phyloP scores from a whole-genome alignment of 129 eudicot genomes.

The Flaveria bidentis region DNA sequence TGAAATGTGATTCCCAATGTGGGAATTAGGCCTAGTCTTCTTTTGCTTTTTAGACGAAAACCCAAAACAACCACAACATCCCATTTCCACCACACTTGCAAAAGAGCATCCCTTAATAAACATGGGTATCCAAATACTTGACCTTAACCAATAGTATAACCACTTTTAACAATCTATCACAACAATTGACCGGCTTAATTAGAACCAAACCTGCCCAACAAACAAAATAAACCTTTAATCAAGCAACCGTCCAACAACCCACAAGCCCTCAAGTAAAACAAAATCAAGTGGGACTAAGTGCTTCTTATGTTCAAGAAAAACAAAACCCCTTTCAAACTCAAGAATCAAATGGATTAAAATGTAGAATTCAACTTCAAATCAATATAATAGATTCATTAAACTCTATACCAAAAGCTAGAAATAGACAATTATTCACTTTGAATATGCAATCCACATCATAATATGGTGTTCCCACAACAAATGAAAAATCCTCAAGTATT shows the following conservation, averaged over 20 bases:
- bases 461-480: too few species aligned
- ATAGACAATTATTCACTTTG: too few species aligned
- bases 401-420: too few species aligned
- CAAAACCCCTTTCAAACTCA: too few species aligned
- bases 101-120: slow-evolving; percentile 44
- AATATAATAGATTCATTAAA: too few species aligned
- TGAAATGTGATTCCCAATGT: slow-evolving; percentile 39
- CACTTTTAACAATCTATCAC: slow-evolving; percentile 20
- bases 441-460: too few species aligned
- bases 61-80: slow-evolving; percentile 96
- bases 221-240: neutral
- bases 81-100: slow-evolving; percentile 65
- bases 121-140: slow-evolving; percentile 32
- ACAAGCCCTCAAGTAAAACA: neutral
- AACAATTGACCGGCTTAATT: slow-evolving; percentile 23
- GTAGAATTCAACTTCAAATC: too few species aligned
- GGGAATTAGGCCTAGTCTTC: slow-evolving; percentile 37
- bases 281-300: neutral
- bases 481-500: neutral
- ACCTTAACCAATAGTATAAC: slow-evolving; percentile 8
- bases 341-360: too few species aligned
- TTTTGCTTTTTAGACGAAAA: slow-evolving; percentile 58
- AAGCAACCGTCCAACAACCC: neutral
- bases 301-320: neutral
- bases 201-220: slow-evolving; percentile 27